Conservation (phyloP, 495 filamentous ascomycete species). For the Polyplosphaeria fusca region DNA sequence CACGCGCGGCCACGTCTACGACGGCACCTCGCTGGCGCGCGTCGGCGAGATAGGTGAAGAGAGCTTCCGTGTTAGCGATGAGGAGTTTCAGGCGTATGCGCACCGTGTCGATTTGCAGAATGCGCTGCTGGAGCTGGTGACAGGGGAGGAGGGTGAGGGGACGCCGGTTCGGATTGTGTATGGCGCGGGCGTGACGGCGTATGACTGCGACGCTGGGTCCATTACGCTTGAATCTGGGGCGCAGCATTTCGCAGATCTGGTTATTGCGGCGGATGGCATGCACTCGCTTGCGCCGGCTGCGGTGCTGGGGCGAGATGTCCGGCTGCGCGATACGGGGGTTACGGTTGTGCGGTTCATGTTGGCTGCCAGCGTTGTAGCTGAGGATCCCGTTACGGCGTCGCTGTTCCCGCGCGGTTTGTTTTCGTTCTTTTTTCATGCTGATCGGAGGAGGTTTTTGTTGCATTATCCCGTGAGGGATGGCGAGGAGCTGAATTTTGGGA, state of each 20-base stretch:
- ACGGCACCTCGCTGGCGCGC: background rate
- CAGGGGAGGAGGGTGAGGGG: background rate
- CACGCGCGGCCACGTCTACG: background rate
- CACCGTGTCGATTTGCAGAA: background rate
- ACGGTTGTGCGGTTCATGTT: background rate
- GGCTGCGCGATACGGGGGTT: background rate
- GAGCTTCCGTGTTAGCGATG: background rate
- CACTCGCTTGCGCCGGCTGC: background rate
- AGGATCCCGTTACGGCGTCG: background rate
- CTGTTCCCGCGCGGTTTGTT: background rate
- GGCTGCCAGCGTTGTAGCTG: background rate
- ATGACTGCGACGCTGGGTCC: background rate
- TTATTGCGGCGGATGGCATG: background rate
- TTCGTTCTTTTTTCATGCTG: too few relatives aligned
- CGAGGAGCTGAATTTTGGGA: background rate
- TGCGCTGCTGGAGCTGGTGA: background rate
- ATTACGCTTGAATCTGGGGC: background rate
- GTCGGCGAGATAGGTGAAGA: background rate
- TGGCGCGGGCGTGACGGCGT: background rate
- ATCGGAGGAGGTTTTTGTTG: background rate
- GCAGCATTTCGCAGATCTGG: background rate
- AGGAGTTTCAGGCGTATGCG: background rate
- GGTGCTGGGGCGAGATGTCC: background rate
- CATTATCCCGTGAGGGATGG: background rate
- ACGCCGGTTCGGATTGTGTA: background rate